A percentile compares a stretch with the other conserved stretches of the same genome.
These are phyloP conservation scores for Verticillium albo-atrum DNA, from an alignment of 2,329 filamentous ascomycete species.

Conservation along the genomic window DNA sequence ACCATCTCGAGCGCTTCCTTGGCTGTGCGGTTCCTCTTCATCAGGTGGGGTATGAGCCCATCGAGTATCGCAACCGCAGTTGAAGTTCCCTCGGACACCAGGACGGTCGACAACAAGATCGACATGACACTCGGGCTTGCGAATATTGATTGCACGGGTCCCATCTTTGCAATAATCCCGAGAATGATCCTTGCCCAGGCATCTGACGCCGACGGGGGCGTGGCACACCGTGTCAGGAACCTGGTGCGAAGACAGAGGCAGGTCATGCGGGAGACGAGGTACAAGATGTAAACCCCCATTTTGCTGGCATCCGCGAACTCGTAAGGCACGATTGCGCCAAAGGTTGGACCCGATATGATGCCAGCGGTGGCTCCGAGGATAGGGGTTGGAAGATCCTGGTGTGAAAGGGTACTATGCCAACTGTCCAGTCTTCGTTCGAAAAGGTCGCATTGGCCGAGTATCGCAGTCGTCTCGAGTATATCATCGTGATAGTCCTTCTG, in stretches of 20 bases:
- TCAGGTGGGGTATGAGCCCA: too few relatives aligned
- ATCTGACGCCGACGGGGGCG: neutral
- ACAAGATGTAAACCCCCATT: neutral
- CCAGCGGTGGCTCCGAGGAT: neutral
- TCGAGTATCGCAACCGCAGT: too few relatives aligned
- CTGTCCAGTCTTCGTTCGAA: neutral
- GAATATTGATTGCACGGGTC: too few relatives aligned
- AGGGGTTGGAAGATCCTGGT: neutral
- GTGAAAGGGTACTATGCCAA: neutral
- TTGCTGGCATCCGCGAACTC: neutral
- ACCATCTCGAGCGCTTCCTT: too few relatives aligned
- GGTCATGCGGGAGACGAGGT: constrained; percentile 1
- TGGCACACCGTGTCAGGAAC: neutral
- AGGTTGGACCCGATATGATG: neutral
- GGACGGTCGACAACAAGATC: too few relatives aligned
- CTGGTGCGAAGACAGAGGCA: neutral
- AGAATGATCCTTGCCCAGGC: neutral
- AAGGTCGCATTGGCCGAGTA: neutral
- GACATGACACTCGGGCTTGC: too few relatives aligned
- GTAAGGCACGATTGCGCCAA: neutral
- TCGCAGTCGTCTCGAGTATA: neutral
- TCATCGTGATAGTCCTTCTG: constrained; percentile 1
- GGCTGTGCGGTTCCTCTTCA: too few relatives aligned
- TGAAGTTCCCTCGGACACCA: too few relatives aligned
- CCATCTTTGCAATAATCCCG: neutral